Conservation (phyloP, 225 moss, liverwort and hornwort species). For the Marchantia paleacea region DNA sequence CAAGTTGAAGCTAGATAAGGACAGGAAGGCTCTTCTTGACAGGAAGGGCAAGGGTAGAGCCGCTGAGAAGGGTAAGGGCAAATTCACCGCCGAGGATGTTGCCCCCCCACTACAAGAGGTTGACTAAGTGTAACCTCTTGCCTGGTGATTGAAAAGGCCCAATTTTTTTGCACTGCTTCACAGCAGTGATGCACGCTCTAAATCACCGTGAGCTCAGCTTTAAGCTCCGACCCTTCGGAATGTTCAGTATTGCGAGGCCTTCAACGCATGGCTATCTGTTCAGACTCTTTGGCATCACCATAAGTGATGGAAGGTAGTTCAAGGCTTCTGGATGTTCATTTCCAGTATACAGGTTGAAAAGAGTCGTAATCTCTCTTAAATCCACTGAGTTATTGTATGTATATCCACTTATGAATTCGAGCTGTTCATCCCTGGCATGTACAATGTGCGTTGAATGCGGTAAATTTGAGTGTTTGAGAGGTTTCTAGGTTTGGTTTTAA, state of each 20-base stretch:
- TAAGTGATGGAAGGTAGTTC: not conserved
- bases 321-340: not conserved
- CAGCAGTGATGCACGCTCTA: not conserved
- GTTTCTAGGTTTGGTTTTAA: no score
- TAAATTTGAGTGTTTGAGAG: not conserved
- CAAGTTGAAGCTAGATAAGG: constrained; percentile 89
- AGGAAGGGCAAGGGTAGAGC: constrained; percentile 90
- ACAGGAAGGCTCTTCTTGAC: constrained; percentile 81
- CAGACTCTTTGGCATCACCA: not conserved
- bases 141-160: not conserved
- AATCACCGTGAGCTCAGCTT: not conserved
- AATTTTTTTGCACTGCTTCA: constrained; percentile 1
- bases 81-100: constrained; percentile 75
- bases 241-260: not conserved
- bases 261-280: not conserved
- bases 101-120: constrained; percentile 87
- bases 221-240: not conserved
- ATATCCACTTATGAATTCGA: not conserved
- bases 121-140: constrained; percentile 45
- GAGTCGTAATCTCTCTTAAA: not conserved
- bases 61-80: constrained; percentile 91
- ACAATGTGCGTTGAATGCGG: not conserved
- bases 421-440: not conserved
- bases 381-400: not conserved
- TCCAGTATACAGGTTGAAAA: not conserved